Conservation (phyloP, 371 early-diverging fungal species). For the Mucor mucedo region DNA sequence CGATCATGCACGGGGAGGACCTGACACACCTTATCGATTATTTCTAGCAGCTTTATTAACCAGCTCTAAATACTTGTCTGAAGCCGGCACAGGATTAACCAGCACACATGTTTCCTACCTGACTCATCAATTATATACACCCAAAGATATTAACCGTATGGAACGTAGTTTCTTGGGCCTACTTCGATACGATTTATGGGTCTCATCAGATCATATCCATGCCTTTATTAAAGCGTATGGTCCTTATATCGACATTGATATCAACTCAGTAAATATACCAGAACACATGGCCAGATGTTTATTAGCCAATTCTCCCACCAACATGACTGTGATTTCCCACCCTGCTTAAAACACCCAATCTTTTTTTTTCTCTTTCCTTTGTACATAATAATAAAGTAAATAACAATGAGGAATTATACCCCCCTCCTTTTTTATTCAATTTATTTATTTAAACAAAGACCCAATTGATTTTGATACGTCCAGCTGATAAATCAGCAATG, state of each 20-base stretch:
- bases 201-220: constrained; percentile 28
- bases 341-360: constrained; percentile 5
- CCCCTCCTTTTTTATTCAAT: neutral
- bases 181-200: constrained; percentile 36
- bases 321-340: neutral
- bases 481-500: constrained; percentile 36
- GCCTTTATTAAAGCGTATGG: constrained; percentile 30
- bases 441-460: constrained; percentile 4
- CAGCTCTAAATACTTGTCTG: constrained; percentile 53
- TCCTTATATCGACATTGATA: constrained; percentile 18
- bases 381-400: neutral
- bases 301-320: constrained; percentile 1
- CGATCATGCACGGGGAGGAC: constrained; percentile 58
- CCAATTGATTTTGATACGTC: constrained; percentile 52
- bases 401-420: neutral
- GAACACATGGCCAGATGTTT: constrained; percentile 6
- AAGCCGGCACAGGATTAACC: constrained; percentile 30
- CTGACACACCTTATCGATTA: constrained; percentile 69
- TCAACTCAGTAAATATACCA: constrained; percentile 8
- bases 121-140: constrained; percentile 57
- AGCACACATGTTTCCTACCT: constrained; percentile 46
- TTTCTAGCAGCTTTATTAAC: constrained; percentile 67
- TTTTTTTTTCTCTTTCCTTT: neutral
- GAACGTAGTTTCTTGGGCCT: constrained; percentile 67
- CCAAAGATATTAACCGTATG: constrained; percentile 64